Conservation (phyloP, 352 stramenopile genomes). For the Bremia lactucae region DNA sequence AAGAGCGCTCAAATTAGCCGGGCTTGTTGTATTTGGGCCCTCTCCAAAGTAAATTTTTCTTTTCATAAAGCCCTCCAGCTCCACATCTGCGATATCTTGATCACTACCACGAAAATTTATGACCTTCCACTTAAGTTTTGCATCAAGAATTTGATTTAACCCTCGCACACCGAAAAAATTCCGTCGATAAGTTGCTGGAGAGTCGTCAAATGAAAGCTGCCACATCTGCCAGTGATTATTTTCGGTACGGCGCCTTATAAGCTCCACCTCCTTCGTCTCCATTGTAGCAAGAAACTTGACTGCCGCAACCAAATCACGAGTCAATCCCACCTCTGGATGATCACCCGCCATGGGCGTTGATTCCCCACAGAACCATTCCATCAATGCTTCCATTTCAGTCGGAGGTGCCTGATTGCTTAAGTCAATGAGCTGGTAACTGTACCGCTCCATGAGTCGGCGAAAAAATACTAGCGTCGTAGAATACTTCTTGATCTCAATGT, state of each 20-base stretch:
- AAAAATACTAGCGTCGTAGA: conserved; percentile 84
- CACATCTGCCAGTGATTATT: conserved; percentile 81
- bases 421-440: conserved; percentile 78
- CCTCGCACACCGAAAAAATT: conserved; percentile 74
- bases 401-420: conserved; percentile 64
- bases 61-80: conserved; percentile 80
- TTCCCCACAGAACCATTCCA: conserved; percentile 84
- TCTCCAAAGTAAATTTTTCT: conserved; percentile 85
- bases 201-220: conserved; percentile 85
- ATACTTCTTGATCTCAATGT: conserved; percentile 84
- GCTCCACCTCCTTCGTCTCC: conserved; percentile 84
- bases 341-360: conserved; percentile 68
- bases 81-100: conserved; percentile 84
- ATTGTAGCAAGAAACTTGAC: conserved; percentile 85
- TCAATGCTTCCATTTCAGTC: conserved; percentile 85
- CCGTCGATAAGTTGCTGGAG: conserved; percentile 48
- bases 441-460: conserved; percentile 74
- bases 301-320: conserved; percentile 74
- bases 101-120: conserved; percentile 81
- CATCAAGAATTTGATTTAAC: conserved; percentile 54
- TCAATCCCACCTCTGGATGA: conserved; percentile 67
- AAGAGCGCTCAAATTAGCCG: conserved; percentile 48
- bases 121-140: conserved; percentile 76
- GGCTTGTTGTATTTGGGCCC: conserved; percentile 72
- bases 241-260: conserved; percentile 70